Evolutionary conservation across 495 filamentous ascomycete genomes (phyloP), one percentile per base, ranked within the genome.

Genomic region (Hyaloscypha hepaticicola): DNA sequence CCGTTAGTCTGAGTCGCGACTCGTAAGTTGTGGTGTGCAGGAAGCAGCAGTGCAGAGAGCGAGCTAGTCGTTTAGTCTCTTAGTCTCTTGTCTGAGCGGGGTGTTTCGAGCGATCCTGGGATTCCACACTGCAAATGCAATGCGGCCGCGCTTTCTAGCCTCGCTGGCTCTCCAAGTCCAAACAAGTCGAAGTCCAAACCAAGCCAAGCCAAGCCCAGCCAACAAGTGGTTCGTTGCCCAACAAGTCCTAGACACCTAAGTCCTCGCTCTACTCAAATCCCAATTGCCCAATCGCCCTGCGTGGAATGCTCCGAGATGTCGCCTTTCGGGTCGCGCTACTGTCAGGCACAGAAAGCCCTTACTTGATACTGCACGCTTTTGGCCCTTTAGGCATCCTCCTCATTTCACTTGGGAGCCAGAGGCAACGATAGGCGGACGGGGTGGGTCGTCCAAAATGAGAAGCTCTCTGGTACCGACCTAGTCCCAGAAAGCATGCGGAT

Each of bases 301-400:
- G 27, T 33, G 61, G 61, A 64, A 50, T 56, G 29, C 61, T 63
- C 61, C 61, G 31, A 57, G 31, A 56, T 48, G 25, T 57, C 56
- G 33, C 34, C 45, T 53, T 52, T n/a, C n/a, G n/a, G 31, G 61
- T 29, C n/a, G 31, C 41, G 31, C 62, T 59, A 64, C 34, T 67
- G 65, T 21, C 59, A 63, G 65, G 65, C 58, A 63, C 58, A 28
- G 52, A 16, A 31, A 8, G 8, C 31, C 3, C 45, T 29, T 38
- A 21, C 24, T 55, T 16, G 55, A 51, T 64, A 61, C 58, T 63
- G 38, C 60, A 55, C 28, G 50, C 1, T 53, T 53, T 22, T 26
- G 49, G 38, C 28, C 22, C 41, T 51, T 49, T 41, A 41, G 57
- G 38, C 57, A 61, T 56, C 61, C 51, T 29, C 28, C 48, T 60